Percentiles rank a stretch among this genome's conserved stretches.
Evolutionary conservation across 2,329 filamentous ascomycete species (phyloP).

Genomic region (Fusarium tanahbumbuense): DNA sequence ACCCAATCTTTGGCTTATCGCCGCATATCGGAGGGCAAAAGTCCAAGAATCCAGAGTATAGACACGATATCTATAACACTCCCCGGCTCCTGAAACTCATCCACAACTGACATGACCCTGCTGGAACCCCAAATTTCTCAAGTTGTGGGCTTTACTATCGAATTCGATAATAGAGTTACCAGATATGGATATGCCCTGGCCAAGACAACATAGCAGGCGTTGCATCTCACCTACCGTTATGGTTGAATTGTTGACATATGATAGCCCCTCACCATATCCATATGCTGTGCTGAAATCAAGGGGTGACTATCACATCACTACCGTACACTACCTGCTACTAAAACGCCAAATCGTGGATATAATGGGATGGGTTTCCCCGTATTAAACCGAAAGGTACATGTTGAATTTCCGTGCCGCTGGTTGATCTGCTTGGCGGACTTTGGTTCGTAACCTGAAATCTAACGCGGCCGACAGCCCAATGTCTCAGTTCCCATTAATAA

Average conservation of each 20-base stretch:
- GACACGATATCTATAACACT: neutral
- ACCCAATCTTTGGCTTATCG: neutral
- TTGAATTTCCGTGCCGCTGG: constrained; percentile 1
- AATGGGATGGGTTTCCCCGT: neutral
- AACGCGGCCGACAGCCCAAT: neutral
- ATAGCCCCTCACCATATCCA: neutral
- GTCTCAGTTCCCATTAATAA: constrained; percentile 15
- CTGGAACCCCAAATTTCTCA: neutral
- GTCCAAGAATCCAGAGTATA: neutral
- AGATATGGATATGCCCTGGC: neutral
- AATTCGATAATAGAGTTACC: neutral
- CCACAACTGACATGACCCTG: neutral
- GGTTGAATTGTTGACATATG: neutral
- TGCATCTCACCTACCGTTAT: neutral
- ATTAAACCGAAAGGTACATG: neutral
- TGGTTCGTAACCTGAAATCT: constrained; percentile 5
- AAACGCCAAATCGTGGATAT: neutral
- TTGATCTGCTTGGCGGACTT: constrained; percentile 2
- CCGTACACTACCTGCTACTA: neutral
- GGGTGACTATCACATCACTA: neutral
- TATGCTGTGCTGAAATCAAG: neutral
- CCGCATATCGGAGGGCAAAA: neutral
- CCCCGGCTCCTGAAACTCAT: constrained; percentile 5
- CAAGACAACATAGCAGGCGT: neutral
- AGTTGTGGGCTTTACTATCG: neutral